Conservation (phyloP, 805 yeast genomes). For the Candida incommunis region DNA sequence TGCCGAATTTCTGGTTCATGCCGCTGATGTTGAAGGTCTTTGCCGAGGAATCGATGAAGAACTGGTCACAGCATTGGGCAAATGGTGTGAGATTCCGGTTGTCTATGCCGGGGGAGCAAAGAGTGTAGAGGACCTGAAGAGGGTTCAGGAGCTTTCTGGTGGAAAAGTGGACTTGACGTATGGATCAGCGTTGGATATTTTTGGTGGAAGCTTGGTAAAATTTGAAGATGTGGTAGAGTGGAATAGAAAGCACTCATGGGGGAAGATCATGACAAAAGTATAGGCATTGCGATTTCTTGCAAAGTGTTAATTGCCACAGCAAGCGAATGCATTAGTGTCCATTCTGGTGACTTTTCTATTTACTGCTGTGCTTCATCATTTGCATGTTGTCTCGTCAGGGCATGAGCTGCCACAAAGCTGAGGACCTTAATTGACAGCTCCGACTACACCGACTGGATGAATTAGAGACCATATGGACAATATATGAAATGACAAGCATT, state of each 20-base stretch:
- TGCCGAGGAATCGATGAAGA: conserved; percentile 85
- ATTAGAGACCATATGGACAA: too few species aligned
- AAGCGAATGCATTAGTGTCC: too few species aligned
- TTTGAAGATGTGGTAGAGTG: conserved; percentile 65
- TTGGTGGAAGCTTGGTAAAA: conserved; percentile 75
- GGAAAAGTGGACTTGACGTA: conserved; percentile 85
- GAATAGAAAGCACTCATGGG: conserved; percentile 45
- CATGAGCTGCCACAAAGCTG: too few species aligned
- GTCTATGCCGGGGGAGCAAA: conserved; percentile 98
- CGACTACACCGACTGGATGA: too few species aligned
- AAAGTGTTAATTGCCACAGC: too few species aligned
- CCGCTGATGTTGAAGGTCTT: conserved; percentile 97
- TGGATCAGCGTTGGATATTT: conserved; percentile 88
- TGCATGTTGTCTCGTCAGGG: too few species aligned
- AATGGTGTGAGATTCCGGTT: conserved; percentile 65
- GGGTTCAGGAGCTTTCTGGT: conserved; percentile 51
- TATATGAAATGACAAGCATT: too few species aligned
- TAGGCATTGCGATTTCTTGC: too few species aligned
- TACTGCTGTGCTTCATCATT: too few species aligned
- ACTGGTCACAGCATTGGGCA: conserved; percentile 54
- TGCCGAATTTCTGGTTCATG: conserved; percentile 82
- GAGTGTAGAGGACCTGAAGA: conserved; percentile 47
- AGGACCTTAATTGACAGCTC: too few species aligned
- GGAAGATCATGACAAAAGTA: too few species aligned
- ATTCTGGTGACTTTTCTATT: not conserved